These are phyloP conservation scores for Aspergillus fructus DNA, from an alignment of 2,329 filamentous ascomycete genomes.

Conservation along the genomic window DNA sequence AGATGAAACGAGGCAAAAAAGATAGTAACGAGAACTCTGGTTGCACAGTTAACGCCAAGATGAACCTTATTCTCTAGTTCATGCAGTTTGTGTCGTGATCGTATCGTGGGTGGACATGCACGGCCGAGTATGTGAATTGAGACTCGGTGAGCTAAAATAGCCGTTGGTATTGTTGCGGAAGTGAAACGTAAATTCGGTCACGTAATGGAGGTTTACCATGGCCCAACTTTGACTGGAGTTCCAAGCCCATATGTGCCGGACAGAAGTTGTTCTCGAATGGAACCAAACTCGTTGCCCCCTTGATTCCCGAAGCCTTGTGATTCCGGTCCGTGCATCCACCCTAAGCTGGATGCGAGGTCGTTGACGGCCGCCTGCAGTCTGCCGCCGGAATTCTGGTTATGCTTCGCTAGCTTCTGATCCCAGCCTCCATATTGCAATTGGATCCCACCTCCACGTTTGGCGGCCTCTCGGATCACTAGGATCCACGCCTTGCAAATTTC, in stretches of 20 bases:
- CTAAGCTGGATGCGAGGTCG: conserved; percentile 71
- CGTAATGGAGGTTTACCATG: conserved; percentile 45
- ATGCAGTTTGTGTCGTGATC: conserved; percentile 48
- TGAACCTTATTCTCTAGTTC: conserved; percentile 40
- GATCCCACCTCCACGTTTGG: conserved; percentile 88
- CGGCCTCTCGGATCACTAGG: conserved; percentile 83
- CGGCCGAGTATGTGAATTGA: conserved; percentile 27
- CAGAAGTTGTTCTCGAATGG: conserved; percentile 57
- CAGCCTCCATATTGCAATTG: conserved; percentile 85
- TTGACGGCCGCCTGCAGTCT: conserved; percentile 77
- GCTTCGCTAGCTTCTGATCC: conserved; percentile 83
- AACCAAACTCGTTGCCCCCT: conserved; percentile 43
- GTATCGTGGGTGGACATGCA: conserved; percentile 39
- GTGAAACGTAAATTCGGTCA: conserved; percentile 7
- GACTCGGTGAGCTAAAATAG: conserved; percentile 6
- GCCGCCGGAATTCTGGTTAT: conserved; percentile 83
- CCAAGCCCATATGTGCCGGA: conserved; percentile 57
- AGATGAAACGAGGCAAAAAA: conserved; percentile 2
- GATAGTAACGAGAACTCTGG: conserved; percentile 24
- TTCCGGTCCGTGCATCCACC: conserved; percentile 67
- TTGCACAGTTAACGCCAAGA: conserved; percentile 41
- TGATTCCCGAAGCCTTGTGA: conserved; percentile 27
- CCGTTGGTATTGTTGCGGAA: conserved; percentile 9
- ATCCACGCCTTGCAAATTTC: conserved; percentile 94
- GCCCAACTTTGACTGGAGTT: conserved; percentile 55